Conservation (phyloP, 2,329 filamentous ascomycete species). For the Colletotrichum nymphaeae region DNA sequence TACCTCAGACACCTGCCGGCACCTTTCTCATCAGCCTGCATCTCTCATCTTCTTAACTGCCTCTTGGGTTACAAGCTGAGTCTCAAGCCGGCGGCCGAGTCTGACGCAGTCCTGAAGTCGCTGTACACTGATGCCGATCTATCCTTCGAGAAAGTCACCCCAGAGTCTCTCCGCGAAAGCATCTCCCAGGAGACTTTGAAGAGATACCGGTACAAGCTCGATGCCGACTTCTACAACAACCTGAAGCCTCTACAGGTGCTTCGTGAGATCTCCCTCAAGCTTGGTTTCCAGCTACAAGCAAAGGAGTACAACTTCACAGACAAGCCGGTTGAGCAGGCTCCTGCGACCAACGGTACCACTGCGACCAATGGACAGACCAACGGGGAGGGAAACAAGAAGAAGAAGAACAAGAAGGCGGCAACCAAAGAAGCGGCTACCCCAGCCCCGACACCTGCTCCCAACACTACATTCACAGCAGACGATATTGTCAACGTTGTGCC, state of each 20-base stretch:
- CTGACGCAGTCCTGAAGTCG: constrained; percentile 78
- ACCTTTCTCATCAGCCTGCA: constrained; percentile 81
- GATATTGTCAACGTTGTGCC: constrained; percentile 95
- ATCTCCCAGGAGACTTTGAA: constrained; percentile 78
- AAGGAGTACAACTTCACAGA: constrained; percentile 62
- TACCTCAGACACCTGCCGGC: constrained; percentile 84
- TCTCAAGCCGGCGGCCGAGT: constrained; percentile 79
- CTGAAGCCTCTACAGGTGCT: constrained; percentile 85
- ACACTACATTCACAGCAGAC: constrained; percentile 76
- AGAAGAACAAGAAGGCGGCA: constrained; percentile 67
- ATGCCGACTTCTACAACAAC: constrained; percentile 72
- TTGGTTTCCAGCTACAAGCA: constrained; percentile 87
- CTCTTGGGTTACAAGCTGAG: constrained; percentile 84
- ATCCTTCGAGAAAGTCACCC: constrained; percentile 82
- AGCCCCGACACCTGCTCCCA: constrained; percentile 43
- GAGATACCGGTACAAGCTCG: constrained; percentile 82
- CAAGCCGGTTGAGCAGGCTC: constrained; percentile 42
- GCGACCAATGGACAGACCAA: constrained; percentile 54
- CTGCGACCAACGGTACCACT: constrained; percentile 44
- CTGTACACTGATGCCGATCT: constrained; percentile 88
- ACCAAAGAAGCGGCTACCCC: constrained; percentile 65
- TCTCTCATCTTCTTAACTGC: constrained; percentile 93
- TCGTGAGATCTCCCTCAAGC: constrained; percentile 87
- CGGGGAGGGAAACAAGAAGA: constrained; percentile 65
- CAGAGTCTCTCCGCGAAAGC: constrained; percentile 74